A percentile compares a stretch with the other conserved stretches of the same genome.
phyloP scores from a whole-genome alignment of 2,329 filamentous ascomycete genomes.

The Sporothrix inflata region DNA sequence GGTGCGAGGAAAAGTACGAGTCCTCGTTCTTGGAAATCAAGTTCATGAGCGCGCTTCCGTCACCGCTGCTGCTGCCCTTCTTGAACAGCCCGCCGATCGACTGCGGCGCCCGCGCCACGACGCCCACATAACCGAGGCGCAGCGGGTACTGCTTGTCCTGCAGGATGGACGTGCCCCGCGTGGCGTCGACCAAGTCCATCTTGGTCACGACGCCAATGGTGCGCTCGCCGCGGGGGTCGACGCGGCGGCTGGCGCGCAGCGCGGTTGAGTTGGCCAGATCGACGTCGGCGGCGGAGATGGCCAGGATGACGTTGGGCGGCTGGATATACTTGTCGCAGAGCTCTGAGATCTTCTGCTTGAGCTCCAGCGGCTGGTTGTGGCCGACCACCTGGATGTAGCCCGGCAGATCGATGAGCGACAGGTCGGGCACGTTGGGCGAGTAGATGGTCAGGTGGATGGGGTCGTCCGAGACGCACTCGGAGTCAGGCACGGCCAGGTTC shows the following conservation, averaged over 20 bases:
- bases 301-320: slow-evolving; percentile 91
- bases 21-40: slow-evolving; percentile 88
- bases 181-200: slow-evolving; percentile 93
- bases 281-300: slow-evolving; percentile 96
- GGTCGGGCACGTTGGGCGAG: slow-evolving; percentile 90
- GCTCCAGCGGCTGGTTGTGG: slow-evolving; percentile 82
- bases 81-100: slow-evolving; percentile 71
- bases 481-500: slow-evolving; percentile 87
- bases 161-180: slow-evolving; percentile 76
- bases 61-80: slow-evolving; percentile 68
- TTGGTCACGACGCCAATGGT: slow-evolving; percentile 99
- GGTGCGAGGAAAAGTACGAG: slow-evolving; percentile 82
- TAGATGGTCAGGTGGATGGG: slow-evolving; percentile 95
- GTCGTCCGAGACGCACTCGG: slow-evolving; percentile 92
- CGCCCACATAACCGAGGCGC: slow-evolving; percentile 93
- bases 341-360: slow-evolving; percentile 95
- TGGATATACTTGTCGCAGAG: slow-evolving; percentile 99
- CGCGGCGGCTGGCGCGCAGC: slow-evolving; percentile 82
- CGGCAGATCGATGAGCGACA: slow-evolving; percentile 93
- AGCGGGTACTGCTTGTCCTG: slow-evolving; percentile 91
- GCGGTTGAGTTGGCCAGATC: slow-evolving; percentile 96
- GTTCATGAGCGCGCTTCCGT: slow-evolving; percentile 58
- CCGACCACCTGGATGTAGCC: slow-evolving; percentile 97
- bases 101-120: slow-evolving; percentile 80
- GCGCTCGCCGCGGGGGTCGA: slow-evolving; percentile 90